A percentile compares a stretch with the other conserved stretches of the same genome.
phyloP scores from a whole-genome alignment of 108 stramenopile species.

The Seminavis robusta region DNA sequence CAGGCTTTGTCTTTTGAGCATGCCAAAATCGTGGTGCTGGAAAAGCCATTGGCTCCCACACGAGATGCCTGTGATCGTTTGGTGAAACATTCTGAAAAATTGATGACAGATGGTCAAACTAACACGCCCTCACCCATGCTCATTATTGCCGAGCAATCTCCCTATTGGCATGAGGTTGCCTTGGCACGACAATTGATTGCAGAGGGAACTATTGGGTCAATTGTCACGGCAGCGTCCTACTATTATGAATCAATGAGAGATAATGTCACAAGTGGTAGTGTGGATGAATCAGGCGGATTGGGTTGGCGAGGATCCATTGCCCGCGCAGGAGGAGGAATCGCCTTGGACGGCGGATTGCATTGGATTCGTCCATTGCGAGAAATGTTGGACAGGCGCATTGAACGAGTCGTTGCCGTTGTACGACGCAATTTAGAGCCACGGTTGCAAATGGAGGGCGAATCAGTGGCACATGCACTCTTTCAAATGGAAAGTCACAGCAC shows the following conservation, averaged over 20 bases:
- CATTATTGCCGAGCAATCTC: constrained; percentile 33
- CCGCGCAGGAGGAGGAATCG: constrained; percentile 29
- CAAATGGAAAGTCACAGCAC: constrained; percentile 11
- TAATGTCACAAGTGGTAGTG: constrained; percentile 26
- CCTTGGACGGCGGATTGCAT: constrained; percentile 37
- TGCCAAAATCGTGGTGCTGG: constrained; percentile 19
- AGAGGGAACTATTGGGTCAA: constrained; percentile 15
- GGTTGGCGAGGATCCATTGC: constrained; percentile 30
- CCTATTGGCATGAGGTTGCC: constrained; percentile 32
- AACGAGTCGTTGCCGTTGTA: constrained; percentile 22
- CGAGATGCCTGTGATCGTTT: constrained; percentile 3
- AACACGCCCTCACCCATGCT: no score
- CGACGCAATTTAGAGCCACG: constrained; percentile 7
- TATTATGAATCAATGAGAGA: constrained; percentile 37
- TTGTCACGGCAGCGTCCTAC: constrained; percentile 21
- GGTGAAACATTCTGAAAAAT: not conserved
- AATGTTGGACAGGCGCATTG: constrained; percentile 13
- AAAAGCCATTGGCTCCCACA: constrained; percentile 36
- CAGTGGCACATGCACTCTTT: constrained; percentile 31
- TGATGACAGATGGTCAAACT: not conserved
- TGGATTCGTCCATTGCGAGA: constrained; percentile 35
- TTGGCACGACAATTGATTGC: constrained; percentile 16
- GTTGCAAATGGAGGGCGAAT: constrained; percentile 30
- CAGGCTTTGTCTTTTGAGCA: constrained; percentile 12
- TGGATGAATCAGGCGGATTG: constrained; percentile 14